These are phyloP conservation scores for Talaromyces wortmannii DNA, from an alignment of 495 filamentous ascomycete genomes.

Conservation along the genomic window DNA sequence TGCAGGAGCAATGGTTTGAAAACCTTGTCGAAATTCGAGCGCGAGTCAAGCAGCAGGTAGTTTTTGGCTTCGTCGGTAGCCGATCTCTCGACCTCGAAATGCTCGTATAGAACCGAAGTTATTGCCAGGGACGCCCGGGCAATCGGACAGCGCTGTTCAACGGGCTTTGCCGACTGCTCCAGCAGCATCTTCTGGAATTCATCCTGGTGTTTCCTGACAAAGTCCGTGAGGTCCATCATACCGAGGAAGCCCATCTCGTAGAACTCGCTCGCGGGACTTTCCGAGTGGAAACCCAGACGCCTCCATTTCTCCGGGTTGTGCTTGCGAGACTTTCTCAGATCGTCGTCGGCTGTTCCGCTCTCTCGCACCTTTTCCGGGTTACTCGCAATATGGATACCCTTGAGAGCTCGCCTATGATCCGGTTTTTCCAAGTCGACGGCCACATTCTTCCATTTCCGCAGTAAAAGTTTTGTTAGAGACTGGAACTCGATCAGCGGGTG, in stretches of 20 bases:
- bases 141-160: conserved; percentile 75
- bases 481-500: conserved; percentile 93
- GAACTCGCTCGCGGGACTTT: conserved; percentile 80
- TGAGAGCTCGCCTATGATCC: conserved; percentile 83
- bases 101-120: conserved; percentile 83
- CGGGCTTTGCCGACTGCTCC: conserved; percentile 74
- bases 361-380: conserved; percentile 51
- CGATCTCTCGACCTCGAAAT: conserved; percentile 89
- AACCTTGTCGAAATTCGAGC: conserved; percentile 72
- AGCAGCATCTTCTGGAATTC: conserved; percentile 85
- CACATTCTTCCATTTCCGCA: conserved; percentile 87
- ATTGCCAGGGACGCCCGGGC: conserved; percentile 82
- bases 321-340: conserved; percentile 50
- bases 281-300: conserved; percentile 84
- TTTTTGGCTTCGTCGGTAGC: conserved; percentile 75
- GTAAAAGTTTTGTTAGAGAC: conserved; percentile 78
- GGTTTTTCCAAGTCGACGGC: conserved; percentile 75
- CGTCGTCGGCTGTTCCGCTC: conserved; percentile 20
- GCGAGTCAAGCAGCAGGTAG: conserved; percentile 70
- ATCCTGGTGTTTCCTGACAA: conserved; percentile 83
- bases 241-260: conserved; percentile 81
- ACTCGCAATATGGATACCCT: conserved; percentile 76
- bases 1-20: conserved; percentile 87
- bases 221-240: conserved; percentile 97
- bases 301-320: conserved; percentile 94